Base-by-base conservation (phyloP, 345 rosid species). In the Noccaea caerulescens region DNA sequence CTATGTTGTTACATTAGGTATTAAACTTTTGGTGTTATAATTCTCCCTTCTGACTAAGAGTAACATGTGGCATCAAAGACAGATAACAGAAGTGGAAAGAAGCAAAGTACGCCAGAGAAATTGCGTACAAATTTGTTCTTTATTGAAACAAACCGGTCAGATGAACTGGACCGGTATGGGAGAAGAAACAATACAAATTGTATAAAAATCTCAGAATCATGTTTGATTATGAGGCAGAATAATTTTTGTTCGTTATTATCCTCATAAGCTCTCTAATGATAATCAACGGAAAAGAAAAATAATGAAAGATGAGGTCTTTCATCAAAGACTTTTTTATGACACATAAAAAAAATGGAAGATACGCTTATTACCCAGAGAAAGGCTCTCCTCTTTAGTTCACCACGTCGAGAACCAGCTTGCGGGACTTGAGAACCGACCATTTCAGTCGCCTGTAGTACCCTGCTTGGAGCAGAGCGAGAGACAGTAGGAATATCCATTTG, bases 401-500 rank as follows among this genome's bases (percentile, higher is more conserved):
- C 8, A 92, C 99, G 30, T 95, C 99, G 0, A 92, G 67, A 30
- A 95, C 88, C 65, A 95, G 83, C 83, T 83, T 90, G 64, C 98
- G 93, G 3, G 99, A 92, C 78, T 95, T 88, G 52, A 90, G 76
- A 54, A 92, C 84, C 0, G 98, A 92, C 99, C 98, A 92, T 86
- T 53, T 95, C 86, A 92, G 71, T 43, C 99, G 89, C 79, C 98
- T 81, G 80, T 92, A 90, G 50, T 92, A 95, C 8, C 75, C 97
- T 59, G 97, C 98, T 81, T 92, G 99, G 77, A 95, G 96, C 46
- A 95, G 75, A 5, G 98, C 99, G 69, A 95, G 55, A 37, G 98
- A 92, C 34, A 95, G 85, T 71, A 95, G 81, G 64, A 92, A 92
- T 76, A 95, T 95, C 99, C 99, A 92, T 72, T 95, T 95, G 77